phyloP scores from a whole-genome alignment of 176 grass and related monocot genomes.

The Zizania latifolia region DNA sequence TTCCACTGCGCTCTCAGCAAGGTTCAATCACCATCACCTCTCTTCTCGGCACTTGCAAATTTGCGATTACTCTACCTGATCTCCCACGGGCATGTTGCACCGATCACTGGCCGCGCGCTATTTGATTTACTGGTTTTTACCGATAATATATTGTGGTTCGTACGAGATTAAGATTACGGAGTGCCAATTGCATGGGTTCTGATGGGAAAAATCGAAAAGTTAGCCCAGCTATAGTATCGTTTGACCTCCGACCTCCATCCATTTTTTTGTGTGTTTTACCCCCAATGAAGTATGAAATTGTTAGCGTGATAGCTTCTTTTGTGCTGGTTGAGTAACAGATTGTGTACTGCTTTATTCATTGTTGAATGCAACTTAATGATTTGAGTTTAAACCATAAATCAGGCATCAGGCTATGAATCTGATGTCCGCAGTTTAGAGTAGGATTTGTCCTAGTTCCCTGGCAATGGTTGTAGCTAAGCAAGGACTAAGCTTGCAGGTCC shows the following conservation, averaged over 20 bases:
- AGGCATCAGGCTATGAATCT: background rate
- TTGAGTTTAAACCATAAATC: background rate
- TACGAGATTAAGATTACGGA: background rate
- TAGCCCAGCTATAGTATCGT: background rate
- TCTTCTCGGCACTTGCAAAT: background rate
- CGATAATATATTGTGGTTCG: too few relatives aligned
- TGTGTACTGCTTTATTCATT: background rate
- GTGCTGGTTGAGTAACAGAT: background rate
- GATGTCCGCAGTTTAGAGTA: background rate
- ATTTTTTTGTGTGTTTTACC: background rate
- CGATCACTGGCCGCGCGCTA: background rate
- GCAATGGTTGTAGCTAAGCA: background rate
- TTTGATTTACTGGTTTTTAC: background rate
- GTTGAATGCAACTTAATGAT: background rate
- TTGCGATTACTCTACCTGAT: background rate
- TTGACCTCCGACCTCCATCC: background rate
- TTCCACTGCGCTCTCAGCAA: slow-evolving; percentile 98
- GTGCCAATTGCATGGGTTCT: background rate
- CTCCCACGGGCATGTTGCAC: background rate
- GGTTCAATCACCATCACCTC: slow-evolving; percentile 25
- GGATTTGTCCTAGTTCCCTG: background rate
- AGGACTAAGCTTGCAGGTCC: background rate
- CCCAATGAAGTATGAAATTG: background rate
- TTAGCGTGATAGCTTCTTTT: background rate
- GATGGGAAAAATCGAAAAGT: background rate